Conservation (phyloP, 257 asterid species). For the Solanum ahanhuiri region DNA sequence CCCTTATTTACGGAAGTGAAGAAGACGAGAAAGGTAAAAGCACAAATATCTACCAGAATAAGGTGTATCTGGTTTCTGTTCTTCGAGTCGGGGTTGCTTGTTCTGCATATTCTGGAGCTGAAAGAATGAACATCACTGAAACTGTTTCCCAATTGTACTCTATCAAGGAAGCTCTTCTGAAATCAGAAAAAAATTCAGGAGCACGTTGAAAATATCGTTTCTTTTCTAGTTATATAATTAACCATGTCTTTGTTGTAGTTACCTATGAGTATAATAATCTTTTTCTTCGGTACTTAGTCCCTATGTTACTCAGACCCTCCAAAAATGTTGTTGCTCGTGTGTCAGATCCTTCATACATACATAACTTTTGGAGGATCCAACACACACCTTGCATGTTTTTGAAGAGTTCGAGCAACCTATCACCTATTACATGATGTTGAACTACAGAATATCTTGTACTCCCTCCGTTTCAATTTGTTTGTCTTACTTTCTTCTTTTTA, state of each 20-base stretch:
- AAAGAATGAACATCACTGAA: conserved; percentile 21
- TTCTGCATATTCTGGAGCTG: conserved; percentile 11
- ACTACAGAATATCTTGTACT: background rate
- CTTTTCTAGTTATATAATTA: background rate
- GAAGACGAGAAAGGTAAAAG: background rate
- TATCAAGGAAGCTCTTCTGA: background rate
- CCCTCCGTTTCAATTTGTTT: background rate
- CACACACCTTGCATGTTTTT: background rate
- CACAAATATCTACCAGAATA: background rate
- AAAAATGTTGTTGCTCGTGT: background rate
- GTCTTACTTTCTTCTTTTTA: background rate
- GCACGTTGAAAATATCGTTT: background rate
- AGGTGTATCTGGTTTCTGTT: conserved; percentile 13
- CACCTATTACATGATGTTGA: background rate
- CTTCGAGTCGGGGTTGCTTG: conserved; percentile 24
- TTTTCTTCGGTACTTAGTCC: background rate
- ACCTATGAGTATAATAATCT: background rate
- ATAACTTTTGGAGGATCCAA: background rate
- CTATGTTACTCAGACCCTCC: background rate
- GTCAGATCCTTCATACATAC: background rate
- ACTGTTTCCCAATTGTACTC: conserved; percentile 2
- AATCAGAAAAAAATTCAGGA: background rate
- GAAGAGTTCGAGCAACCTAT: too few relatives aligned
- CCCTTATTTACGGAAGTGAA: background rate
- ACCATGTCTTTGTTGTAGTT: background rate